Conservation (phyloP, 208 protist species). For the Acanthamoeba triangularis region DNA sequence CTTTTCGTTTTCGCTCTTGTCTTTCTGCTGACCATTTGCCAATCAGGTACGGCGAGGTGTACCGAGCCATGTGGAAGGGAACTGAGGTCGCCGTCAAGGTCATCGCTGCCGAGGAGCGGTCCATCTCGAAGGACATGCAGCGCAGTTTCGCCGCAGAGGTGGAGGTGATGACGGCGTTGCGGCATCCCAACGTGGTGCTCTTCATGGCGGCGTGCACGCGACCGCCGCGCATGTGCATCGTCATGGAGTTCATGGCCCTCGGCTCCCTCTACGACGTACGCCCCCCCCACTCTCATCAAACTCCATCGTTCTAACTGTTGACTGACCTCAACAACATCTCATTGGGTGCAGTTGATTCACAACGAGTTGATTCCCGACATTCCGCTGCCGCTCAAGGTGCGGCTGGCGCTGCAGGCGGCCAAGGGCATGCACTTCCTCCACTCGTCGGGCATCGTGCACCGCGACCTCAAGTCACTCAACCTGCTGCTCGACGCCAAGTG, state of each 20-base stretch:
- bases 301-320: too few relatives aligned
- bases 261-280: not conserved
- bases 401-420: conserved; percentile 28
- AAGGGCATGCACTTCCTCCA: conserved; percentile 76
- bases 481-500: conserved; percentile 85
- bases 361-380: conserved; percentile 45
- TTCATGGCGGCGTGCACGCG: conserved; percentile 45
- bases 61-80: conserved; percentile 53
- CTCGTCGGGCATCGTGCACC: conserved; percentile 80
- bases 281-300: too few relatives aligned
- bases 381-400: conserved; percentile 1
- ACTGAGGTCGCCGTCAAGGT: conserved; percentile 62
- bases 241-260: conserved; percentile 20
- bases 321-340: too few relatives aligned
- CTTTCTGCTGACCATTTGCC: too few relatives aligned
- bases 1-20: too few relatives aligned
- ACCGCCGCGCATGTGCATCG: conserved; percentile 26
- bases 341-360: not conserved
- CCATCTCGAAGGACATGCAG: too few relatives aligned
- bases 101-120: not conserved
- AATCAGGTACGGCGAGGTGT: not conserved
- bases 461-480: conserved; percentile 82
- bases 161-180: conserved; percentile 21
- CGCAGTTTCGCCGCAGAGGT: too few relatives aligned
- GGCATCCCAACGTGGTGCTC: conserved; percentile 54